Evolutionary conservation across 176 grass and related monocot genomes (phyloP).

Genomic region (Musa itinerans): DNA sequence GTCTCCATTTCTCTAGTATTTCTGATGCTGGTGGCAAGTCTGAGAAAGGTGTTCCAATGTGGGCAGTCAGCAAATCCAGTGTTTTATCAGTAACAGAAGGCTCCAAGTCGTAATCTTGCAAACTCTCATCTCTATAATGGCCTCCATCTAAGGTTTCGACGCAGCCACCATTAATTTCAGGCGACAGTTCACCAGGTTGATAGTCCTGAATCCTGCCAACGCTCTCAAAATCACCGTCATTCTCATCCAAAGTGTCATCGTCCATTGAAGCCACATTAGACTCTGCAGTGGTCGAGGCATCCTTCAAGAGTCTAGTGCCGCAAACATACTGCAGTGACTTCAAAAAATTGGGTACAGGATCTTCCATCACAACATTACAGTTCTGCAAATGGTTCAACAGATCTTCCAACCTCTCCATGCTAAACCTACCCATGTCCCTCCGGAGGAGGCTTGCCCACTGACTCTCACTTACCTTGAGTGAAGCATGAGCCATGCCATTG

Average conservation of each 20-base stretch:
- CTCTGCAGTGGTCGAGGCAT: constrained; percentile 13
- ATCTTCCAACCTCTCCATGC: constrained; percentile 16
- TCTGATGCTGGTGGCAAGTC: constrained; percentile 40
- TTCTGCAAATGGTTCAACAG: constrained; percentile 30
- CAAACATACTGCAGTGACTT: constrained; percentile 22
- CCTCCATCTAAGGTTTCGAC: constrained; percentile 6
- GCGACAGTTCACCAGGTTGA: constrained; percentile 3
- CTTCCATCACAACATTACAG: constrained; percentile 34
- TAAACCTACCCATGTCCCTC: constrained; percentile 17
- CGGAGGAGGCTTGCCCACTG: constrained; percentile 26
- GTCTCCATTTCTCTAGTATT: constrained; percentile 50
- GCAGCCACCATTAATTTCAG: not conserved
- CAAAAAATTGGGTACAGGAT: constrained; percentile 33
- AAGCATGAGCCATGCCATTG: constrained; percentile 41
- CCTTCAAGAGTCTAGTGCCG: constrained; percentile 12
- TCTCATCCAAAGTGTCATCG: not conserved
- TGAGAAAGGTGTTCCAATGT: constrained; percentile 24
- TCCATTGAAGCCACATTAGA: constrained; percentile 9
- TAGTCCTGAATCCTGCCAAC: constrained; percentile 12
- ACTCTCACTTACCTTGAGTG: constrained; percentile 27
- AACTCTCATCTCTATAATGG: not conserved
- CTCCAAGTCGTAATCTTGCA: not conserved
- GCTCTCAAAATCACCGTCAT: constrained; percentile 8
- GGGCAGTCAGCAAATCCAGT: constrained; percentile 39
- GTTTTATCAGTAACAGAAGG: constrained; percentile 37